Evolutionary conservation across 2,329 filamentous ascomycete genomes (phyloP).

Genomic region (Dichotomopilus funicola): DNA sequence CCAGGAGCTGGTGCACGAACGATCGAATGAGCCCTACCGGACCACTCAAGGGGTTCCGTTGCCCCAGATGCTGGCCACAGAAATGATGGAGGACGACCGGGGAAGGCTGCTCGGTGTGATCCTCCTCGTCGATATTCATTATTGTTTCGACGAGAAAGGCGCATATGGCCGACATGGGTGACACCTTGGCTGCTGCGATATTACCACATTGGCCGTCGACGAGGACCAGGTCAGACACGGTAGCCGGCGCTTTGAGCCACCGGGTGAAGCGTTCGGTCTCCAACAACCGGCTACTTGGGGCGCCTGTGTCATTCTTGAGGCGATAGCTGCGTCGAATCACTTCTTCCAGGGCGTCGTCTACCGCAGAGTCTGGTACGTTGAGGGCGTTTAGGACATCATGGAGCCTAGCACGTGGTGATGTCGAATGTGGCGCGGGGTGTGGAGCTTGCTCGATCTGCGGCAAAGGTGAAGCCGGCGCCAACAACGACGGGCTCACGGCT

Average conservation of each 20-base stretch:
- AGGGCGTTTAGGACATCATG: neutral
- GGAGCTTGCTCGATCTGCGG: neutral
- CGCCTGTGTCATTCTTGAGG: neutral
- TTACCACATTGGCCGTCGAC: neutral
- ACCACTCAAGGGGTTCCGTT: neutral
- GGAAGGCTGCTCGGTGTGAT: neutral
- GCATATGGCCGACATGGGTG: neutral
- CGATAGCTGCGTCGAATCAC: neutral
- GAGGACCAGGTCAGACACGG: neutral
- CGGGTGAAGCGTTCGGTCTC: neutral
- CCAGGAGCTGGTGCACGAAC: neutral
- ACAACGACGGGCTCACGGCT: neutral
- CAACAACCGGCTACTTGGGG: neutral
- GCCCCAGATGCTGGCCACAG: neutral
- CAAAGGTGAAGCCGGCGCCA: neutral
- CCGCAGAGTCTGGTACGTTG: neutral
- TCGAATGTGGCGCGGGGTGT: neutral
- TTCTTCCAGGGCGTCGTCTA: neutral
- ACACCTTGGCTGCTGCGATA: neutral
- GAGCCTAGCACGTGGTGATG: neutral
- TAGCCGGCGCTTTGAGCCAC: neutral
- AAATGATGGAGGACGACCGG: neutral
- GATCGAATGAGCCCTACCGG: neutral
- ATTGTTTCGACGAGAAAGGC: neutral
- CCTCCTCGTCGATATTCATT: neutral